These are phyloP conservation scores for Starmerella ratchasimensis DNA, from an alignment of 805 yeast genomes.

Conservation along the genomic window DNA sequence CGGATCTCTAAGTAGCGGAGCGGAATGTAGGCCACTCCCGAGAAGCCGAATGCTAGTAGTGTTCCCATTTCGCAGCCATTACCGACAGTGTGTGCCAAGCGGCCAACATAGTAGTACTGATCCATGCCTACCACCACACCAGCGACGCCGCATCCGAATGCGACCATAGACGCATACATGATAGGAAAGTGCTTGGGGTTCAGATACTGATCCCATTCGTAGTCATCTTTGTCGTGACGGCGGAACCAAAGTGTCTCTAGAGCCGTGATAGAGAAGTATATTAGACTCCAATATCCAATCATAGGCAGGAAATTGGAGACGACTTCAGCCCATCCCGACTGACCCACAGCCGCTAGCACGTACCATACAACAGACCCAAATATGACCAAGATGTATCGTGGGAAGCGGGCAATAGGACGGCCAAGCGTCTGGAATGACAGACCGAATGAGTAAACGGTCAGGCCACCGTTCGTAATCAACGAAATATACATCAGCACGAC, in stretches of 20 bases:
- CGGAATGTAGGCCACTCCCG: conserved; percentile 49
- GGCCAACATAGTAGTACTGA: conserved; percentile 73
- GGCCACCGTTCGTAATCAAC: conserved; percentile 64
- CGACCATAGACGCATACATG: conserved; percentile 56
- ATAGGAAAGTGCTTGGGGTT: conserved; percentile 43
- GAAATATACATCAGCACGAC: conserved; percentile 58
- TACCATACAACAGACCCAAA: conserved; percentile 49
- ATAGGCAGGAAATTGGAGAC: conserved; percentile 74
- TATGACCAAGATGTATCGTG: conserved; percentile 67
- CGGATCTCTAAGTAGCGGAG: conserved; percentile 54
- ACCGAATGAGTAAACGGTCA: conserved; percentile 72
- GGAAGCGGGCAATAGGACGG: conserved; percentile 41
- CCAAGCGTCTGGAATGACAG: conserved; percentile 52
- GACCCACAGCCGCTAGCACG: conserved; percentile 62
- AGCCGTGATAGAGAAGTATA: conserved; percentile 54
- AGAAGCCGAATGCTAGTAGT: conserved; percentile 62
- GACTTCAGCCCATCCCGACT: conserved; percentile 55
- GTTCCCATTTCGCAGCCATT: conserved; percentile 68
- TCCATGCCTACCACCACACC: conserved; percentile 84
- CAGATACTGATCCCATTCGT: conserved; percentile 69
- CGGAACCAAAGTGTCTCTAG: conserved; percentile 68
- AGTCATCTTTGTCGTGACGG: conserved; percentile 35
- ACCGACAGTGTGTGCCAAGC: conserved; percentile 52
- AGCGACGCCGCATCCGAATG: conserved; percentile 57
- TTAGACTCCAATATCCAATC: conserved; percentile 85